Conservation (phyloP, 495 filamentous ascomycete genomes). For the Oidiodendron maius region DNA sequence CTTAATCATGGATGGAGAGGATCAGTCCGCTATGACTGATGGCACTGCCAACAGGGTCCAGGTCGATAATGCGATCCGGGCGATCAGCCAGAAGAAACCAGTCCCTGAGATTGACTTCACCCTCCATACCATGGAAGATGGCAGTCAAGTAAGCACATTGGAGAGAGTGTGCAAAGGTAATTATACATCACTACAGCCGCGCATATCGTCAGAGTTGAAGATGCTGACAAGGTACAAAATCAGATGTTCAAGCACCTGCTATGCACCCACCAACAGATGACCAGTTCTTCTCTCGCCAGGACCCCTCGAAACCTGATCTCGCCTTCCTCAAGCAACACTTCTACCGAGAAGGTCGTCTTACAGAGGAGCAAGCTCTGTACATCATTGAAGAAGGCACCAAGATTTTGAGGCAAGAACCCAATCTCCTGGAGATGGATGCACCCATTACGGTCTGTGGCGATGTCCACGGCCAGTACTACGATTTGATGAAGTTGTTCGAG, state of each 20-base stretch:
- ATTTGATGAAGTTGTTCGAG: conserved; percentile 99
- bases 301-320: conserved; percentile 84
- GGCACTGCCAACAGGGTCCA: conserved; percentile 24
- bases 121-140: conserved; percentile 97
- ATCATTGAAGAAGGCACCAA: conserved; percentile 84
- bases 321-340: conserved; percentile 96
- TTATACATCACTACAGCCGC: background rate
- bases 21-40: conserved; percentile 1
- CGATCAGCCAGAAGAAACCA: conserved; percentile 86
- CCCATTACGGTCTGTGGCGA: conserved; percentile 99
- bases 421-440: conserved; percentile 97
- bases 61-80: conserved; percentile 67
- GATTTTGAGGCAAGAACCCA: conserved; percentile 79
- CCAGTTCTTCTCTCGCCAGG: conserved; percentile 64
- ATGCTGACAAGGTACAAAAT: background rate
- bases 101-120: conserved; percentile 97
- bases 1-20: conserved; percentile 19
- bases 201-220: background rate
- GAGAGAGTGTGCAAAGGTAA: conserved; percentile 97
- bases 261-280: conserved; percentile 85
- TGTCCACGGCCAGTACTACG: conserved; percentile 97
- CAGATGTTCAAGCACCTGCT: conserved; percentile 95
- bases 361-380: conserved; percentile 94
- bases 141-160: conserved; percentile 84
- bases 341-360: conserved; percentile 93